Percentiles rank a stretch among this genome's conserved stretches.
Evolutionary conservation across 768 basidiomycete species (phyloP).

Genomic region (Psilocybe subaeruginosa): DNA sequence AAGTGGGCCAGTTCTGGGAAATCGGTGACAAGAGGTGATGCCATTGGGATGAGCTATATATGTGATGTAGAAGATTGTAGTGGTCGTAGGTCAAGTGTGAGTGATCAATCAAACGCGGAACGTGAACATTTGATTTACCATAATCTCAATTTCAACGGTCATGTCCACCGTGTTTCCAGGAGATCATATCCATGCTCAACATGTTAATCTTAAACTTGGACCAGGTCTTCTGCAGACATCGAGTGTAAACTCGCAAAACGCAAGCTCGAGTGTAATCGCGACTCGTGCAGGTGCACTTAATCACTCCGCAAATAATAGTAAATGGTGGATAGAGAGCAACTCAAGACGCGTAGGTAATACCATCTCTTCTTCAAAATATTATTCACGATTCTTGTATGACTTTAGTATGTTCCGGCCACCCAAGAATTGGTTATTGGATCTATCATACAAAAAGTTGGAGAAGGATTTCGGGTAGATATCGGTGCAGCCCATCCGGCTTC

Average conservation of each 20-base stretch:
- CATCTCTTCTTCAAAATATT: constrained; percentile 4
- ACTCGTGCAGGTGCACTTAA: constrained; percentile 74
- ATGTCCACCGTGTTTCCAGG: constrained; percentile 77
- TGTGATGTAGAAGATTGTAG: not conserved
- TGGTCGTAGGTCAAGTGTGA: not conserved
- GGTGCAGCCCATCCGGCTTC: constrained; percentile 85
- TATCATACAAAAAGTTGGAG: constrained; percentile 78
- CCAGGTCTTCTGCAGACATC: constrained; percentile 71
- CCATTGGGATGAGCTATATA: constrained; percentile 28
- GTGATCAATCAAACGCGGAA: constrained; percentile 4
- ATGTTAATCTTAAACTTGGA: constrained; percentile 83
- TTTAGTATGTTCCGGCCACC: constrained; percentile 86
- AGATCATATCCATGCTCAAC: constrained; percentile 71
- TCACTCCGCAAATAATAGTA: constrained; percentile 71
- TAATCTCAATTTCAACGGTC: constrained; percentile 25
- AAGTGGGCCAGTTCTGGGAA: constrained; percentile 76
- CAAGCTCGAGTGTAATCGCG: constrained; percentile 45
- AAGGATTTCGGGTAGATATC: constrained; percentile 93
- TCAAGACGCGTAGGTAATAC: constrained; percentile 72
- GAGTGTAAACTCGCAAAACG: constrained; percentile 27
- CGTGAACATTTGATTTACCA: not conserved
- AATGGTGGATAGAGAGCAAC: constrained; percentile 90
- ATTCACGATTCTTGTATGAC: constrained; percentile 7
- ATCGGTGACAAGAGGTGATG: constrained; percentile 54
- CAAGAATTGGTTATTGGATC: constrained; percentile 91